These are phyloP conservation scores for Cyclotella choctawhatcheeana DNA, from an alignment of 108 stramenopile species.

Conservation along the genomic window DNA sequence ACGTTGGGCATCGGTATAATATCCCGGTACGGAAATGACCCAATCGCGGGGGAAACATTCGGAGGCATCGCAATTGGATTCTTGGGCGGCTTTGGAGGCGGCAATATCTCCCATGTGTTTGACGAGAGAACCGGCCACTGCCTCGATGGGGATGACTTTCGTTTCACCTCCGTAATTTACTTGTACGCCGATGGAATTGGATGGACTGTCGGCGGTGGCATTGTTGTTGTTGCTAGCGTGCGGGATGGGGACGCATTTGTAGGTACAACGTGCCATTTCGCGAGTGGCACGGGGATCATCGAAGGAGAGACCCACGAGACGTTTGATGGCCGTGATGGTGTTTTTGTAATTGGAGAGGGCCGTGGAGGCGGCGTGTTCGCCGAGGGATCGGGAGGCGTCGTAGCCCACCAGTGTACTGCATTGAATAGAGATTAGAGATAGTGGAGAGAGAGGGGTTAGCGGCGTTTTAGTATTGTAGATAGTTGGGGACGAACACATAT, in stretches of 20 bases:
- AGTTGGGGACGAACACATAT: not conserved
- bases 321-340: constrained; percentile 90
- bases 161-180: constrained; percentile 59
- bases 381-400: constrained; percentile 76
- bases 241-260: constrained; percentile 71
- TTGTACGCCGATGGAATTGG: constrained; percentile 74
- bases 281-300: constrained; percentile 88
- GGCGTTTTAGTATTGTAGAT: too few relatives aligned
- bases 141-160: constrained; percentile 85
- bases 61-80: constrained; percentile 20
- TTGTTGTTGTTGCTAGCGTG: constrained; percentile 63
- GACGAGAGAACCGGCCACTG: constrained; percentile 92
- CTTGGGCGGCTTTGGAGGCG: constrained; percentile 68
- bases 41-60: constrained; percentile 87
- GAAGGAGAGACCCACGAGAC: constrained; percentile 91
- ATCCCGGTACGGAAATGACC: constrained; percentile 95
- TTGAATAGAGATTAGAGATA: not conserved
- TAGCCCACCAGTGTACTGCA: constrained; percentile 79
- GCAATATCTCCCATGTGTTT: constrained; percentile 89
- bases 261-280: constrained; percentile 81
- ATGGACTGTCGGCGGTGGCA: too few relatives aligned
- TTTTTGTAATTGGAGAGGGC: constrained; percentile 93
- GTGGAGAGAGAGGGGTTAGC: too few relatives aligned
- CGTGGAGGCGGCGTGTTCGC: constrained; percentile 72
- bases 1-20: constrained; percentile 94